Base-by-base conservation (phyloP, 2,329 filamentous ascomycete species). In the Fusarium hostae region DNA sequence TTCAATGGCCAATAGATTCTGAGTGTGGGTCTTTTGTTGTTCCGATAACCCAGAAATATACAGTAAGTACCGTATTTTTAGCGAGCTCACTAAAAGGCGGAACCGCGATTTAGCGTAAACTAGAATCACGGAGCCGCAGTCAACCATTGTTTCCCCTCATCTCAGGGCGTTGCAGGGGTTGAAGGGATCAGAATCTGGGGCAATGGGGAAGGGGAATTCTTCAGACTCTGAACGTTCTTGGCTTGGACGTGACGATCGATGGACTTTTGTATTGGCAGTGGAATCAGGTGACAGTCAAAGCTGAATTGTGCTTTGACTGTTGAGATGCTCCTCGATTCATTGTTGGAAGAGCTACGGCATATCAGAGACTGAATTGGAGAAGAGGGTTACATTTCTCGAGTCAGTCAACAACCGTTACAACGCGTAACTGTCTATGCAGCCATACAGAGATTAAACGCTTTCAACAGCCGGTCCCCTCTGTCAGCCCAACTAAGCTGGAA, bases 31-130 rank as follows among this genome's bases (percentile, higher is more conserved):
- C 9, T 39, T 66, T 61, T 50, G 13, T 66, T 72, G 18, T 56
- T 66, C 69, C 69, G 48, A 10, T 12, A 16, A 22, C 30, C 45
- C 52, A 22, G 50, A 34, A 48, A 48, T 47, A 32, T 20, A 35
- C 30, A 44, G 15, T 28, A 58, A 67, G 28, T 60, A 24, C 47
- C 16, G 47, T n/a, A 57, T n/a, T 47, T n/a, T 32, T 48, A 59
- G 34, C 39, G 40, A 47, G 41, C 47, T 57, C 47, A 61, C 71
- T 68, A 73, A 72, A 70, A 59, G 63, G 68, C 74, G 74, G 74
- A 76, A 74, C 74, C 74, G 74, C 74, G 74, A 61, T 73, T 75
- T 76, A 72, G 74, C 71, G 71, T 48, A 52, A 50, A 57, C 63
- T 60, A 64, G 24, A 61, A 76, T 55, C 61, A 72, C 74, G 74